These are phyloP conservation scores for Fusarium palustre DNA, from an alignment of 2,329 filamentous ascomycete species.

Conservation along the genomic window DNA sequence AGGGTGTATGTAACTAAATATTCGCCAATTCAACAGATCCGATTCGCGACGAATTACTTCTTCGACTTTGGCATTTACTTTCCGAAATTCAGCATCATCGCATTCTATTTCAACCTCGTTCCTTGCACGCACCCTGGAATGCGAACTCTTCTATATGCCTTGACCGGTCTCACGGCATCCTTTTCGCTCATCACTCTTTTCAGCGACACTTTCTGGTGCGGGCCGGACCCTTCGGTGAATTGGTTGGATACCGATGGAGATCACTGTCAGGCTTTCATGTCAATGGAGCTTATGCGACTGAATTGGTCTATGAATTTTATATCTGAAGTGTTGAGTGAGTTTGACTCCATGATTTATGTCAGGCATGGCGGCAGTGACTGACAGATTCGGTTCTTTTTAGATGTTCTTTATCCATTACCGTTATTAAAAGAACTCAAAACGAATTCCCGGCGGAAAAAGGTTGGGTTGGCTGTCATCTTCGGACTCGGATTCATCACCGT, in stretches of 20 bases:
- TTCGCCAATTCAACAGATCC: background rate
- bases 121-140: conserved; percentile 1
- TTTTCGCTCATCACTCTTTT: conserved; percentile 7
- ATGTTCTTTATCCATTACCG: background rate
- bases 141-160: background rate
- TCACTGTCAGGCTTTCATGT: background rate
- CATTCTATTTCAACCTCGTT: background rate
- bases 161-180: background rate
- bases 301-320: conserved; percentile 18
- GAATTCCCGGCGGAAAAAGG: background rate
- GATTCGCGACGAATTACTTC: conserved; percentile 16
- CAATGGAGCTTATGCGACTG: conserved; percentile 11
- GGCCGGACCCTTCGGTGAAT: conserved; percentile 8
- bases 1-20: rapidly evolving
- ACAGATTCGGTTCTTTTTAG: background rate
- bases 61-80: conserved; percentile 23
- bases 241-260: background rate
- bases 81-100: conserved; percentile 14
- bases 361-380: rapidly evolving
- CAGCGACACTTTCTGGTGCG: conserved; percentile 19
- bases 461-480: conserved; percentile 4
- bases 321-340: conserved; percentile 10
- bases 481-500: conserved; percentile 3
- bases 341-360: rapidly evolving
- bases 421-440: background rate